Base-by-base conservation (phyloP, 805 yeast species). In the Saturnispora gosingensis region DNA sequence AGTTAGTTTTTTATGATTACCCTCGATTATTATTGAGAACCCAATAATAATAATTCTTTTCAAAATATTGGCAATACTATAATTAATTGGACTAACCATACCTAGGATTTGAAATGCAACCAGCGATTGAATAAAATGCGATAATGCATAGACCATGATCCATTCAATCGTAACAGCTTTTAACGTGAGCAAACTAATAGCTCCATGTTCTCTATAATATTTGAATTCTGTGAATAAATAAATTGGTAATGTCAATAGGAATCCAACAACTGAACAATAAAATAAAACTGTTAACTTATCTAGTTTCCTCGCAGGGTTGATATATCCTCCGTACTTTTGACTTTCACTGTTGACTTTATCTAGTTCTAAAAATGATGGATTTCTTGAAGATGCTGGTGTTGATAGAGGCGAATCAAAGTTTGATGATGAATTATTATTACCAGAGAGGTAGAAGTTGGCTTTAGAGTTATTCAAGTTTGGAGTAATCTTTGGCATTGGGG, bases 71-170 rank as follows among this genome's bases (percentile, higher is more conserved):
- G 90, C 93, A 61, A 85, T 82, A 40, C 88, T 82, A 65, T 85
- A 85, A 62, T 83, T 83, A 45, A 85, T 84, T 4, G 93, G 85
- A n/a, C 83, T 75, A 24, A 85, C 73, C 58, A 76, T 63, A 2
- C 91, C 91, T 56, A 85, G 74, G 45, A 85, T 74, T 64, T 83
- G 89, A 65, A 85, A 85, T 25, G 91, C 91, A 46, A 85, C 65
- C 62, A 85, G 73, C 2, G 88, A 79, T 67, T 85, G 93, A 50
- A 78, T 59, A 61, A 85, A 85, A 68, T 85, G 95, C 3, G 84
- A 69, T 1, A 77, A 50, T 2, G 90, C 89, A 64, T 85, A 87
- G n/a, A 82, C 50, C 5, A 77, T 28, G 32, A 83, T 72, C 45
- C 82, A 62, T 0, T 58, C 36, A 4, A 72, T 42, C 2, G 74